Evolutionary conservation across 352 stramenopile species (phyloP).

Genomic region (Thraustochytrium striatum): DNA sequence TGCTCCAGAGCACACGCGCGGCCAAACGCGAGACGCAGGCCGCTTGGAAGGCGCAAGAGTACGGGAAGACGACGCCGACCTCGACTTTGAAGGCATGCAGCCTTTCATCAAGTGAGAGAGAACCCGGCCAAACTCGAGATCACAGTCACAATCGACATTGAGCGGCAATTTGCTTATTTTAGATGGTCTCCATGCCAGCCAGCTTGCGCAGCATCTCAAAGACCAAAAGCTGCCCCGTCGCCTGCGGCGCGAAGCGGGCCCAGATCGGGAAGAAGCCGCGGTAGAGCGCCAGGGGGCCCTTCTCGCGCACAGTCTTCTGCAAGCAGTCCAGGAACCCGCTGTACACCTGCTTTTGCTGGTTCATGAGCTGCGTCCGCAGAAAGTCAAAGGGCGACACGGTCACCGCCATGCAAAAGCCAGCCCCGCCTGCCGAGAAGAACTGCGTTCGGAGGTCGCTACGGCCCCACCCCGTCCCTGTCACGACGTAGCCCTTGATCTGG

Average conservation of each 20-base stretch:
- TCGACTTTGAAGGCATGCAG: background rate
- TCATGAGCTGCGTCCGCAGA: constrained; percentile 69
- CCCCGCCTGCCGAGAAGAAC: constrained; percentile 60
- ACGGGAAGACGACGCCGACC: background rate
- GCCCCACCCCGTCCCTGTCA: constrained; percentile 56
- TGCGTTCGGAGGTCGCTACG: constrained; percentile 58
- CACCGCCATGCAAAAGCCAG: constrained; percentile 72
- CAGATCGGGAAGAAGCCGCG: constrained; percentile 71
- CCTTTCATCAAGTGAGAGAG: too few relatives aligned
- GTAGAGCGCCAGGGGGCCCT: constrained; percentile 65
- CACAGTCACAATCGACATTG: too few relatives aligned
- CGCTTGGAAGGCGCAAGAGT: background rate
- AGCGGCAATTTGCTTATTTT: too few relatives aligned
- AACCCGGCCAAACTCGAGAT: too few relatives aligned
- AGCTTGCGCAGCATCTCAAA: constrained; percentile 58
- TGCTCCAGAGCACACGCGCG: background rate
- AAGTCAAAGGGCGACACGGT: constrained; percentile 71
- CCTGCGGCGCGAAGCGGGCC: constrained; percentile 67
- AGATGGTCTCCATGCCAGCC: constrained; percentile 26
- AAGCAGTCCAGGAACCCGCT: constrained; percentile 65
- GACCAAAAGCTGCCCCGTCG: constrained; percentile 68
- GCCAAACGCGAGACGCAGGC: background rate
- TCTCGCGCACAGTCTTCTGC: constrained; percentile 64
- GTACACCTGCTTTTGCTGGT: constrained; percentile 67
- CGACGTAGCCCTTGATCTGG: constrained; percentile 58